Conservation (phyloP, 2,329 filamentous ascomycete genomes). For the Aureobasidium sp. region DNA sequence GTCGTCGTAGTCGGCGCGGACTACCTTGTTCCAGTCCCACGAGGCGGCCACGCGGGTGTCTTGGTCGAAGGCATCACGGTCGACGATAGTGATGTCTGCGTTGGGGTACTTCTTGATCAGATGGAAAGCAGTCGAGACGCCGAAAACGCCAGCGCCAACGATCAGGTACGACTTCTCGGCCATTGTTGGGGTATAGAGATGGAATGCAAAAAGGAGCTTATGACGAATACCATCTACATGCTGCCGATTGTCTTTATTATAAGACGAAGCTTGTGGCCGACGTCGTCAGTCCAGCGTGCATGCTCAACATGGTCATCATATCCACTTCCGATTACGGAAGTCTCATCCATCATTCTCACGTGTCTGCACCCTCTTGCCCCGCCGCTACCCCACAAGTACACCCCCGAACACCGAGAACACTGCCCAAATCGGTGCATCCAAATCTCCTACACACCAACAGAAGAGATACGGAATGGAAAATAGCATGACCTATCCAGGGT, state of each 20-base stretch:
- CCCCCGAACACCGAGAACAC: background rate
- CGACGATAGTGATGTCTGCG: constrained; percentile 33
- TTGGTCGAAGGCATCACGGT: constrained; percentile 26
- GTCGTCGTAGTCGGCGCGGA: constrained; percentile 61
- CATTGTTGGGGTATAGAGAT: background rate
- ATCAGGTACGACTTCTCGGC: constrained; percentile 22
- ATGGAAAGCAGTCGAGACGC: constrained; percentile 31
- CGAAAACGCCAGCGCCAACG: constrained; percentile 30
- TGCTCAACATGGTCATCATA: constrained; percentile 7
- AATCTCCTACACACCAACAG: background rate
- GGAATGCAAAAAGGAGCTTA: background rate
- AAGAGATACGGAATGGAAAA: background rate
- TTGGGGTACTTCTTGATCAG: constrained; percentile 32
- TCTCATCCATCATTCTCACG: constrained; percentile 5
- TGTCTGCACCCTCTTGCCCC: background rate
- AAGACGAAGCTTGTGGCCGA: background rate
- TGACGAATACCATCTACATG: constrained; percentile 5
- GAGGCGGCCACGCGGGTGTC: constrained; percentile 47
- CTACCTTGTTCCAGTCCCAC: constrained; percentile 65
- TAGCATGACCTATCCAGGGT: background rate
- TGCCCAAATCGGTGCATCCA: background rate
- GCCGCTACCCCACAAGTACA: background rate
- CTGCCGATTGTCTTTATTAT: constrained; percentile 4
- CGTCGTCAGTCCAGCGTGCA: background rate
- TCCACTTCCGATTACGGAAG: constrained; percentile 8